Evolutionary conservation across 805 yeast genomes (phyloP).

Genomic region (Cyberlindnera veronae): DNA sequence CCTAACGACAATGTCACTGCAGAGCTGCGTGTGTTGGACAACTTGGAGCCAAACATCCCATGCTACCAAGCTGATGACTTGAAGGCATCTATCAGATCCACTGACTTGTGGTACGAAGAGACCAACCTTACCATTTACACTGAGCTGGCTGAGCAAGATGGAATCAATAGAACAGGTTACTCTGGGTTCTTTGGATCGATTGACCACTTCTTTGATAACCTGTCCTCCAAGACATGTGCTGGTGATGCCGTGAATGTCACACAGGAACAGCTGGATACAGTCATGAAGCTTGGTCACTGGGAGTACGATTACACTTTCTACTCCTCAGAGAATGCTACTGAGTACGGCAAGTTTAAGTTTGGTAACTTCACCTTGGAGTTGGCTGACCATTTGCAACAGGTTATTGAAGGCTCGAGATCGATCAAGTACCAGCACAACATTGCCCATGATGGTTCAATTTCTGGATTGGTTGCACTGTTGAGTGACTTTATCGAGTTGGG

Average conservation of each 20-base stretch:
- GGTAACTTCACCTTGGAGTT: constrained; percentile 40
- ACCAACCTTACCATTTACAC: constrained; percentile 27
- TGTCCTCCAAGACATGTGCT: constrained; percentile 38
- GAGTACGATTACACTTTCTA: constrained; percentile 41
- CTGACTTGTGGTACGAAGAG: constrained; percentile 36
- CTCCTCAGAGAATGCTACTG: constrained; percentile 32
- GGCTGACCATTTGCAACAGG: constrained; percentile 28
- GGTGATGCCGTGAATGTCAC: constrained; percentile 33
- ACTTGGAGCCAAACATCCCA: constrained; percentile 34
- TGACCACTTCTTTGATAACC: constrained; percentile 42
- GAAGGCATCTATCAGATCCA: constrained; percentile 25
- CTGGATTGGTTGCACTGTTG: constrained; percentile 34
- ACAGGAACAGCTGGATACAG: constrained; percentile 33
- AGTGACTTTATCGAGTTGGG: constrained; percentile 27
- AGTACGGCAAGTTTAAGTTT: constrained; percentile 31
- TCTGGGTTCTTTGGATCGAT: constrained; percentile 30
- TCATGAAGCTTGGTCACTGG: constrained; percentile 41
- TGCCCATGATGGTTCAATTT: constrained; percentile 41
- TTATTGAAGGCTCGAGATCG: constrained; percentile 27
- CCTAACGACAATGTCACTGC: constrained; percentile 31
- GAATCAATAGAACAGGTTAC: constrained; percentile 19
- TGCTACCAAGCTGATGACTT: constrained; percentile 33
- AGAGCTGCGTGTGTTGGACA: constrained; percentile 33
- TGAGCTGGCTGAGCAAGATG: constrained; percentile 26
- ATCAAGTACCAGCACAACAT: constrained; percentile 37